Evolutionary conservation across 371 early-diverging fungal genomes (phyloP).

Genomic region (Ordospora pajunii): DNA sequence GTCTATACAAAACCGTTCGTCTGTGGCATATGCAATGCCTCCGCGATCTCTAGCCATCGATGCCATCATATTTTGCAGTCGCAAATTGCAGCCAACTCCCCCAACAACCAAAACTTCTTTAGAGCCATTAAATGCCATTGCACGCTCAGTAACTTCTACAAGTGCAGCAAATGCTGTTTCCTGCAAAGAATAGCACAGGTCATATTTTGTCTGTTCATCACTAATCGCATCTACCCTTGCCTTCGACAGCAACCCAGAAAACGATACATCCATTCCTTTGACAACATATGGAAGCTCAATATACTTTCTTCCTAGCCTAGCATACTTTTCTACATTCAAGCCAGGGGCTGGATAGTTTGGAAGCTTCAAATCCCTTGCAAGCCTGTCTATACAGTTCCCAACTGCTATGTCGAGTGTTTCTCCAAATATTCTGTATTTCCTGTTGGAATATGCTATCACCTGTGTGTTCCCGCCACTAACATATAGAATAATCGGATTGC

Average conservation of each 20-base stretch:
- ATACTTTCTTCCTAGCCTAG: slow-evolving; percentile 74
- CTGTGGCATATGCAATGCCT: slow-evolving; percentile 81
- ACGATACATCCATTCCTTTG: slow-evolving; percentile 99
- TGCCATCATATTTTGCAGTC: slow-evolving; percentile 94
- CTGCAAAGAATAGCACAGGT: slow-evolving; percentile 90
- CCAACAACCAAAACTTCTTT: slow-evolving; percentile 90
- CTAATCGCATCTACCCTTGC: slow-evolving; percentile 66
- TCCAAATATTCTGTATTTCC: slow-evolving; percentile 85
- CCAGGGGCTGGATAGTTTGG: slow-evolving; percentile 95
- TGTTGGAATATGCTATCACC: slow-evolving; percentile 80
- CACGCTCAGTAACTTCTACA: slow-evolving; percentile 97
- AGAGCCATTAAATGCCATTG: slow-evolving; percentile 89
- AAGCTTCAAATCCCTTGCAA: slow-evolving; percentile 79
- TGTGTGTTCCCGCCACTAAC: slow-evolving; percentile 99
- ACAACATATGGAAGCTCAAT: slow-evolving; percentile 87
- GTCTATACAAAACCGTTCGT: slow-evolving; percentile 94
- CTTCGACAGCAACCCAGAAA: slow-evolving; percentile 81
- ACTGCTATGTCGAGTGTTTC: slow-evolving; percentile 98
- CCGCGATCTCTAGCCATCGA: slow-evolving; percentile 81
- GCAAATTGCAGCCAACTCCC: slow-evolving; percentile 82
- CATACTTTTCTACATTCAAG: slow-evolving; percentile 88
- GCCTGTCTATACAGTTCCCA: slow-evolving; percentile 93
- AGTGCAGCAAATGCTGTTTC: slow-evolving; percentile 96
- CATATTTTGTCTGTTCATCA: slow-evolving; percentile 65
- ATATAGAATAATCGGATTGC: slow-evolving; percentile 90